Base-by-base conservation (phyloP, 164 flowering plant genomes). In the Nymphaea colorata region DNA sequence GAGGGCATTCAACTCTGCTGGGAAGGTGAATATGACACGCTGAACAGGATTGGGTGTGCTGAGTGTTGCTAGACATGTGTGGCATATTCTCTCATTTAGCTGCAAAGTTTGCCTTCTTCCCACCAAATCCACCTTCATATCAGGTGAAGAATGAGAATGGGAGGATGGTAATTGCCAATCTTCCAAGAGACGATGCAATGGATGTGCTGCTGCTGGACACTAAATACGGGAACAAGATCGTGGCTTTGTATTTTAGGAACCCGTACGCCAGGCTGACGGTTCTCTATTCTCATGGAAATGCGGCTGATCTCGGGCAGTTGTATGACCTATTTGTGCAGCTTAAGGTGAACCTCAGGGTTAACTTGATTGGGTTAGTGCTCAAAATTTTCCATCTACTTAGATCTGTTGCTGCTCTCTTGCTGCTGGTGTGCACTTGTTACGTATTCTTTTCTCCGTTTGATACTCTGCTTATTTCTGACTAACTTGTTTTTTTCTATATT, bases 221-320 rank as follows among this genome's bases (percentile, higher is more conserved):
- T 12, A 88, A 82, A 67, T 75, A 79, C 15, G 98, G 98, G 2
- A 91, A 86, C 82, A 85, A 87, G 83, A 87, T 93, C 61, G 96
- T 91, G 1, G 89, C 91, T 18, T 87, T 93, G 67, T 91, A 84
- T 68, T 70, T 91, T 44, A 85, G 69, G 41, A 93, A 91, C 73
- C 97, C 97, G 2, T 84, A 77, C 75, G 97, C 98, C 42, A 75
- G 96, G 25, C 85, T 93, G 62, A 93, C 98, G 57, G 66, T 93
- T 66, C 86, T 93, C 1, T 93, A 91, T 76, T 91, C 97, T 4
- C 98, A 93, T 81, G 98, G 98, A 62, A 93, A 93, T 83, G 98
- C 96, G 14, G 93, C 96, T 63, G 98, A 93, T 80, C 83, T 93
- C 64, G 98, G 98, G 41, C 97, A 93, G 64, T 90, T 93, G 44